These are phyloP conservation scores for Saturnispora galanensis DNA, from an alignment of 805 yeast genomes.

Conservation along the genomic window DNA sequence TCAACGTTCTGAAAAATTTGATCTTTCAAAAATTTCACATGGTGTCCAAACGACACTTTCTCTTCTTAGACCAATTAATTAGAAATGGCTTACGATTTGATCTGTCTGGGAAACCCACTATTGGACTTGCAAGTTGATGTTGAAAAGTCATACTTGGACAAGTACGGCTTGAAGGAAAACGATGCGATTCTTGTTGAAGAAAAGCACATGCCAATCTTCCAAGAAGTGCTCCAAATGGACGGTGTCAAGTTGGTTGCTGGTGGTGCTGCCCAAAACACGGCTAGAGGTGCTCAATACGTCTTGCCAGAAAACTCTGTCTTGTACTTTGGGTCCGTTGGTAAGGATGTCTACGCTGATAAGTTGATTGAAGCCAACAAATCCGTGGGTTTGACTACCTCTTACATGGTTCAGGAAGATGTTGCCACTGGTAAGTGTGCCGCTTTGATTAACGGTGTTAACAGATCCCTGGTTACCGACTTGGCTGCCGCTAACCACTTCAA, in stretches of 20 bases:
- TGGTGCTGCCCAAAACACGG: constrained; percentile 99
- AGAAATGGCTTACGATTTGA: constrained; percentile 53
- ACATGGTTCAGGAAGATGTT: constrained; percentile 64
- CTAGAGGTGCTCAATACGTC: constrained; percentile 94
- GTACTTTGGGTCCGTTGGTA: constrained; percentile 94
- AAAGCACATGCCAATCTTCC: constrained; percentile 76
- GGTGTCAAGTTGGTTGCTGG: constrained; percentile 80
- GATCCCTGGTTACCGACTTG: constrained; percentile 91
- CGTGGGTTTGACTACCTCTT: constrained; percentile 82
- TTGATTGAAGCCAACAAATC: constrained; percentile 71
- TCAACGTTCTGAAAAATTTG: neutral
- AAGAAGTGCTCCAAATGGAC: constrained; percentile 56
- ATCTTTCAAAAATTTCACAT: constrained; percentile 3
- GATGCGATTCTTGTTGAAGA: constrained; percentile 86
- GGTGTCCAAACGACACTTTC: neutral
- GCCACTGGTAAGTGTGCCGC: constrained; percentile 99
- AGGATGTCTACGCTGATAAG: constrained; percentile 77
- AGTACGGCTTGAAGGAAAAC: constrained; percentile 78
- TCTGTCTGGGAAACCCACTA: constrained; percentile 85
- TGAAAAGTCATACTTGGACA: constrained; percentile 55
- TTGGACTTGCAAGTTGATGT: constrained; percentile 79
- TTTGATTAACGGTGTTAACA: constrained; percentile 67
- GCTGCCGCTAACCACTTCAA: constrained; percentile 98
- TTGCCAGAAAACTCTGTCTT: constrained; percentile 75
- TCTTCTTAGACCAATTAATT: neutral